Conservation (phyloP, 1,284 basidiomycete species). For the Moesziomyces sp. region DNA sequence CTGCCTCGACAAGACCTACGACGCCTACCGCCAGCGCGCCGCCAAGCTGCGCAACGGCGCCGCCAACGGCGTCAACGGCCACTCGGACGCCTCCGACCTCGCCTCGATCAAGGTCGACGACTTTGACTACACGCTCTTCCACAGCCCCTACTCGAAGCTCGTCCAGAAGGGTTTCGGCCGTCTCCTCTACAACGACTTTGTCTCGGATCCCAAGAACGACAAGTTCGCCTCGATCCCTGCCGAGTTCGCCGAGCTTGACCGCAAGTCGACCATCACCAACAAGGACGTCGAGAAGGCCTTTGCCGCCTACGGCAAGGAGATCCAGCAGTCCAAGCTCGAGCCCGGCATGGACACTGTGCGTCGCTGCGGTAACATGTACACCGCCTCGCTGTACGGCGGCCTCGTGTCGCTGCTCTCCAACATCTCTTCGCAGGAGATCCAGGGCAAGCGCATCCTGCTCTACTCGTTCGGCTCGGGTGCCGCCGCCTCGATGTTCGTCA, state of each 20-base stretch:
- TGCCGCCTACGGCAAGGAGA: constrained; percentile 55
- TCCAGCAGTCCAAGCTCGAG: constrained; percentile 57
- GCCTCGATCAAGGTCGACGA: constrained; percentile 76
- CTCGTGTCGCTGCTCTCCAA: constrained; percentile 74
- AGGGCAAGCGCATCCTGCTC: constrained; percentile 75
- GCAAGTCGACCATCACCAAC: constrained; percentile 75
- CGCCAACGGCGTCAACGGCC: constrained; percentile 43
- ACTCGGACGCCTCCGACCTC: constrained; percentile 45
- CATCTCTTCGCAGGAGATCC: constrained; percentile 51
- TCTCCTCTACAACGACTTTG: constrained; percentile 90
- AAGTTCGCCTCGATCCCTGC: constrained; percentile 77
- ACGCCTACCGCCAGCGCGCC: constrained; percentile 84
- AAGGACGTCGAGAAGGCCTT: constrained; percentile 88
- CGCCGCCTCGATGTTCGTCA: constrained; percentile 88
- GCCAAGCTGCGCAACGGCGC: constrained; percentile 70
- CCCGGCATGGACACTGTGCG: constrained; percentile 65
- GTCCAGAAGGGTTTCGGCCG: constrained; percentile 98
- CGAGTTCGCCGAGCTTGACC: constrained; percentile 77
- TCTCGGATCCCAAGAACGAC: constrained; percentile 78
- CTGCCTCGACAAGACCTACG: constrained; percentile 90
- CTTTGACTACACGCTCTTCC: constrained; percentile 89
- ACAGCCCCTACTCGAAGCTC: constrained; percentile 92
- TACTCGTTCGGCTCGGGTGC: constrained; percentile 95
- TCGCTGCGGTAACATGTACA: constrained; percentile 91
- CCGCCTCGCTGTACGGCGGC: constrained; percentile 93